These are phyloP conservation scores for Tulasnella sp. DNA, from an alignment of 768 basidiomycete species.

Conservation along the genomic window DNA sequence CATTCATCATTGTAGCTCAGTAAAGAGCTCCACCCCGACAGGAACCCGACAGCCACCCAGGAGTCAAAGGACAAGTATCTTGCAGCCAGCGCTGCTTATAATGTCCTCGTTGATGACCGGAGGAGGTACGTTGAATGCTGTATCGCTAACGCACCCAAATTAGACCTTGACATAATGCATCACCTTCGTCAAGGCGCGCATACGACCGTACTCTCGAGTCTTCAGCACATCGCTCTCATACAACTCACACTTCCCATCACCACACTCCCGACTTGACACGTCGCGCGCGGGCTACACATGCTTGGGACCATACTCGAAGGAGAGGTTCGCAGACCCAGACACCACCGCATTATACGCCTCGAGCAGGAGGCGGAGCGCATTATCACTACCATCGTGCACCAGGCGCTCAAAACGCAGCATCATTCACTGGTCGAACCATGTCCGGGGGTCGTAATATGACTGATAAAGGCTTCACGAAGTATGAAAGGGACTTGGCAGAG, in stretches of 20 bases:
- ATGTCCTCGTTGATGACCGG: conserved; percentile 18
- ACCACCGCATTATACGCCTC: background rate
- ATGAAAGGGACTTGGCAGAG: conserved; percentile 4
- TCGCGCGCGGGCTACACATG: conserved; percentile 15
- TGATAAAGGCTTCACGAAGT: background rate
- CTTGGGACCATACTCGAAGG: conserved; percentile 12
- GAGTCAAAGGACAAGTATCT: conserved; percentile 14
- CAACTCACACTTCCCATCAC: background rate
- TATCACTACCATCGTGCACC: conserved; percentile 6
- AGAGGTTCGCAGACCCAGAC: background rate
- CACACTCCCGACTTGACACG: conserved; percentile 9
- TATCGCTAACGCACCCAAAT: background rate
- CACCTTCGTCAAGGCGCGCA: conserved; percentile 10
- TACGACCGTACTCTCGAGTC: conserved; percentile 15
- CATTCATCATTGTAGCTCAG: conserved; percentile 11
- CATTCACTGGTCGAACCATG: background rate
- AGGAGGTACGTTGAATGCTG: conserved; percentile 1
- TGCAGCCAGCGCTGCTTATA: conserved; percentile 17
- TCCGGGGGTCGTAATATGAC: background rate
- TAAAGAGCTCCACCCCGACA: conserved; percentile 19
- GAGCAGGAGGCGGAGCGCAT: background rate
- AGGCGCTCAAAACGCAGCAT: background rate
- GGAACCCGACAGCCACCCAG: conserved; percentile 9
- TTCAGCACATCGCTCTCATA: background rate
- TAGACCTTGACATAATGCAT: background rate